phyloP scores from a whole-genome alignment of 305 asterid species.

The Solanum hybrid region DNA sequence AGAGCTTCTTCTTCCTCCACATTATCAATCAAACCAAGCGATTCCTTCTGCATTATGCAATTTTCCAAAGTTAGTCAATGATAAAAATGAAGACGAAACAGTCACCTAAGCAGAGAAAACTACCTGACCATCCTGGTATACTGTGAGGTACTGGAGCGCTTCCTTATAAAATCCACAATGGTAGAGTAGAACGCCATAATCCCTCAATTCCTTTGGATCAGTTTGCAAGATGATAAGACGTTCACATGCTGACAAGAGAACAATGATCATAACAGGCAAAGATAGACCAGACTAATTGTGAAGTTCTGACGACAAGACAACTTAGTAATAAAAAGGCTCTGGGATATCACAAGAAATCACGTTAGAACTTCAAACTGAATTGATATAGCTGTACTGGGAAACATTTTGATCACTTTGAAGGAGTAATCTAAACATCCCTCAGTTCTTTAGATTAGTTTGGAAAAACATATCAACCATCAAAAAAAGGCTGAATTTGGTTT shows the following conservation, averaged over 20 bases:
- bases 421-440: not conserved
- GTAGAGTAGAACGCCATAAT: constrained; percentile 62
- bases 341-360: not conserved
- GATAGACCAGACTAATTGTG: not conserved
- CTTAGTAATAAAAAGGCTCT: not conserved
- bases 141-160: constrained; percentile 44
- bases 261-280: not conserved
- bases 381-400: not conserved
- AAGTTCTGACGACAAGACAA: not conserved
- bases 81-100: not conserved
- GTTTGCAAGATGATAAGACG: constrained; percentile 62
- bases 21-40: constrained; percentile 17
- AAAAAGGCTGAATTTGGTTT: not conserved
- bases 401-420: not conserved
- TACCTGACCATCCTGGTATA: constrained; percentile 51
- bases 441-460: not conserved
- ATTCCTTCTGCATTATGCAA: constrained; percentile 19
- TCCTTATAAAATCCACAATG: constrained; percentile 74
- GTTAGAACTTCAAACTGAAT: not conserved
- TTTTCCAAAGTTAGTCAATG: constrained; percentile 5
- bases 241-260: constrained; percentile 53
- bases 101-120: not conserved
- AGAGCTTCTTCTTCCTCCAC: constrained; percentile 55
- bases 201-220: constrained; percentile 58
- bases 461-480: not conserved